Percentiles rank a stretch among this genome's conserved stretches.
phyloP scores from a whole-genome alignment of 352 stramenopile species.

The Phytophthora lateralis region DNA sequence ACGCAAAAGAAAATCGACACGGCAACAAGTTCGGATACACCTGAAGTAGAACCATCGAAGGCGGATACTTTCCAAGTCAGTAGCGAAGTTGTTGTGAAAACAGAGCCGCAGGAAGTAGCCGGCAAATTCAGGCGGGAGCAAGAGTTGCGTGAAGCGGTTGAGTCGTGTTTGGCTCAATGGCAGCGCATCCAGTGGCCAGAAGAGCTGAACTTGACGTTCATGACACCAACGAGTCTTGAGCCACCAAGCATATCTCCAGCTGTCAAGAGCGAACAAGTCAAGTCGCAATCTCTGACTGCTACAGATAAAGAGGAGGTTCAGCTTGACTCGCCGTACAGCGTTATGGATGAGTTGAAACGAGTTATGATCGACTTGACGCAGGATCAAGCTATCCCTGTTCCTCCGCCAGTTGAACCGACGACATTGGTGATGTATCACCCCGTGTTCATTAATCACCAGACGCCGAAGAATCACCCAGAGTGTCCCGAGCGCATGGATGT shows the following conservation, averaged over 20 bases:
- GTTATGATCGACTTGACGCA: slow-evolving; percentile 83
- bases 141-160: slow-evolving; percentile 52
- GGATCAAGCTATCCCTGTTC: slow-evolving; percentile 40
- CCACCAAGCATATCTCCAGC: slow-evolving; percentile 4
- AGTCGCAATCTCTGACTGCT: slow-evolving; percentile 11
- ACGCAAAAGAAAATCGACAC: not conserved
- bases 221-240: slow-evolving; percentile 31
- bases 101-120: slow-evolving; percentile 16
- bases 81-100: slow-evolving; percentile 30
- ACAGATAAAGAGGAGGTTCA: slow-evolving; percentile 27
- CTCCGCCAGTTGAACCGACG: slow-evolving; percentile 40
- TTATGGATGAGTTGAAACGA: slow-evolving; percentile 79
- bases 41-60: slow-evolving; percentile 6
- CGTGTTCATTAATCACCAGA: slow-evolving; percentile 86
- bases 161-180: slow-evolving; percentile 65
- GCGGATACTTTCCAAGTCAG: not conserved
- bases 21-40: not conserved
- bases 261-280: slow-evolving; percentile 43
- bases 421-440: slow-evolving; percentile 86
- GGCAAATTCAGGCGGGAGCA: slow-evolving; percentile 54
- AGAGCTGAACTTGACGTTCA: slow-evolving; percentile 56
- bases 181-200: slow-evolving; percentile 69
- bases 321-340: slow-evolving; percentile 21
- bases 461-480: slow-evolving; percentile 81
- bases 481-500: slow-evolving; percentile 84